Conservation (phyloP, 495 filamentous ascomycete genomes). For the Penicillium bovifimosum region DNA sequence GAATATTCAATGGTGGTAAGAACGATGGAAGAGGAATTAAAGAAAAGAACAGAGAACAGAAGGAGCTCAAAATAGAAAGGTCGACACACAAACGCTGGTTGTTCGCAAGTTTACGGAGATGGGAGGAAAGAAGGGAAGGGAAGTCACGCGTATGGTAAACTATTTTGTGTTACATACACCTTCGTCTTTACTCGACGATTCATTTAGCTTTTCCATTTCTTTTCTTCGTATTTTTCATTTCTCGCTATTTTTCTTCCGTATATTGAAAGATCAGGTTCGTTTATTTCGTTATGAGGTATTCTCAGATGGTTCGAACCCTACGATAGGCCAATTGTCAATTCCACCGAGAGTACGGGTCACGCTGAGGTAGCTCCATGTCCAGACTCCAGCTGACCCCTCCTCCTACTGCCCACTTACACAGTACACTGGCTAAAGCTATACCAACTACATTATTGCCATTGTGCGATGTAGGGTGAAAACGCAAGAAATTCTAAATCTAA, state of each 20-base stretch:
- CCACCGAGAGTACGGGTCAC: not conserved
- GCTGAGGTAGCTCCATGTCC: constrained; percentile 1
- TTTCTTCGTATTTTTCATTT: not conserved
- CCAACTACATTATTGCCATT: not conserved
- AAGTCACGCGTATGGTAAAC: constrained; percentile 9
- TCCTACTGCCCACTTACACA: not conserved
- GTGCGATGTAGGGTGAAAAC: constrained; percentile 2
- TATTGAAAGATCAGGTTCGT: not conserved
- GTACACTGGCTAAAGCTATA: not conserved
- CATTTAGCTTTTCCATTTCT: not conserved
- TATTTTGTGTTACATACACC: constrained; percentile 7
- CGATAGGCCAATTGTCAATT: not conserved
- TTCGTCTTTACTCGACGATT: too few species aligned
- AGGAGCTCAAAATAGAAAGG: not conserved
- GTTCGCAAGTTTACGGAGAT: not conserved
- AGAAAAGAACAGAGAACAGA: constrained; percentile 4
- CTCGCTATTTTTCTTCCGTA: not conserved
- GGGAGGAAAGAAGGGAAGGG: not conserved
- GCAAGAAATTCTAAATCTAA: not conserved
- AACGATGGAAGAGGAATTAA: not conserved
- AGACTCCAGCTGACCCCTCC: not conserved
- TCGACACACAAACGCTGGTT: too few species aligned
- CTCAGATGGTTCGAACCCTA: not conserved
- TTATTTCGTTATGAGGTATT: not conserved
- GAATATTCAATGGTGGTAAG: constrained; percentile 1